Evolutionary conservation across 768 basidiomycete species (phyloP), one percentile per base, ranked within the genome.

Genomic region (Suillus cothurnatus): DNA sequence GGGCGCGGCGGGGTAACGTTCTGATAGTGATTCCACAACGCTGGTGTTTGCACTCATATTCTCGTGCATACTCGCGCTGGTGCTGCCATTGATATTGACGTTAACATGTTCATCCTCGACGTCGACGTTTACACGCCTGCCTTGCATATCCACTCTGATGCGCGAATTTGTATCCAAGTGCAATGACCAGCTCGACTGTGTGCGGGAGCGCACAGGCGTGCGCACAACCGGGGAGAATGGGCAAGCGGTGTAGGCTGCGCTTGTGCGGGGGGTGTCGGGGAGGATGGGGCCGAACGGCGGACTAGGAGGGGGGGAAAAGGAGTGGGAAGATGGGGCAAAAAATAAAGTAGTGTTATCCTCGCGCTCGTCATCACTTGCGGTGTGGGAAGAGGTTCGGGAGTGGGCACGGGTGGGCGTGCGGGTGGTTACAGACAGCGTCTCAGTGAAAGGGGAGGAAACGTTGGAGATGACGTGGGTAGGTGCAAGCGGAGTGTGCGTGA

Each of bases 391-490:
- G 17, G 58, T 26, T 6, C 39, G 6, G 67, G 71, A 4, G 67
- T 70, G 31, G 38, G 34, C 31, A 73, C 71, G 32, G 72, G 60
- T 2, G 62, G 65, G 34, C 66, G 67, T 2, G 43, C 6, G 69
- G 36, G 32, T 58, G 39, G 64, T 45, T 7, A 64, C 19, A 38
- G 64, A 55, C 5, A 55, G 5, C 21, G 49, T 15, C 19, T 63
- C 64, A 12, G 64, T 66, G 12, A 67, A 34, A 39, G 76, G 74
- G 5, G 75, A 77, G 11, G 79, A 76, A 21, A 78, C 64, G 68
- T 84, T 81, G n/a, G 79, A 78, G 6, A 85, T 70, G 19, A 84
- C 79, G 63, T 84, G 84, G 4, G 82, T 84, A 7, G 86, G 85
- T 11, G 80, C 77, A 61, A 86, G 77, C 4, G 85, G 80, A 41